Evolutionary conservation across 2,329 filamentous ascomycete species (phyloP), one percentile per base, ranked within the genome.

Genomic region (Lecanicillium sp.): DNA sequence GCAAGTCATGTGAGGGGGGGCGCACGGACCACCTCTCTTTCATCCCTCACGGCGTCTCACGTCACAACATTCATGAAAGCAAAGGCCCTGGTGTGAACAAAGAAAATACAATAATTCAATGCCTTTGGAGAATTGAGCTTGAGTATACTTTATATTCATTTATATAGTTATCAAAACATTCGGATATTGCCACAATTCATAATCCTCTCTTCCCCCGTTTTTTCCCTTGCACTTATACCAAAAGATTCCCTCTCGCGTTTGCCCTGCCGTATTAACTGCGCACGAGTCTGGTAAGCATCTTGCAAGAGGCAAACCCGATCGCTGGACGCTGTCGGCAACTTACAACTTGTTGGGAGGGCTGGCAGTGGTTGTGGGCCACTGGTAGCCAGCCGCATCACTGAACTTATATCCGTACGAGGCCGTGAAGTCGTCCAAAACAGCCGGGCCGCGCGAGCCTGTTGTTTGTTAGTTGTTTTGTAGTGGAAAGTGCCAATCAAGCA

Each of bases 381-480:
- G 87, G 69, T 95, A 95, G 41, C 89, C 89, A 51, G 89, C 86
- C 45, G 89, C 87, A 56, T 98, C 92, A 59, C 86, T 94, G 72
- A 98, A 98, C 66, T 95, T 96, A 76, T 98, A 98, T 48, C 92
- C 92, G 60, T 95, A 98, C 5, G 89, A 95, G 29, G 89, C 84
- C 22, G 90, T 97, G 69, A 98, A 98, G 68, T 98, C 92, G 54
- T 98, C 92, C 41, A 98, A 77, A 28, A 98, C 90, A 40, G 89
- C 86, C 19, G 94, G 94, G 44, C 94, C 92, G 55, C 94, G 90
- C 44, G 92, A 98, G 51, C 92, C 92, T 98, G 51, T n/a, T n/a
- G 19, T 17, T 3, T 34, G 38, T 59, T 41, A 56, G 54, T 17
- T 3, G 32, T 37, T 58, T 41, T 56, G 54, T 29, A 27, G n/a